phyloP scores from a whole-genome alignment of 225 moss, liverwort and hornwort species.

The Pseudisothecium myosuroides region DNA sequence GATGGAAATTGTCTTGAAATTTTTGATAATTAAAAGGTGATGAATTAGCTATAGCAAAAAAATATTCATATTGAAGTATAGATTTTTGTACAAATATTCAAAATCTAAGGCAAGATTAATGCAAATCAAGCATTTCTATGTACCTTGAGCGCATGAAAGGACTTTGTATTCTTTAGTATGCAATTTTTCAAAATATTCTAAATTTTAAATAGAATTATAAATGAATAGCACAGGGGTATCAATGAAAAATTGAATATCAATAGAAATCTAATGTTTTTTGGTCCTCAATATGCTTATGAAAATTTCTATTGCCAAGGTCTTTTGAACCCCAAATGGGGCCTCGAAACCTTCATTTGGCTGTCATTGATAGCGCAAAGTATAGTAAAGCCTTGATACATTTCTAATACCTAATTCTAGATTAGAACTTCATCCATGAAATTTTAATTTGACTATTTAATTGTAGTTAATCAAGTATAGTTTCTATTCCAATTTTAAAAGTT shows the following conservation, averaged over 20 bases:
- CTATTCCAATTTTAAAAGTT: background rate
- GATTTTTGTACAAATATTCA: background rate
- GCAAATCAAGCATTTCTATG: background rate
- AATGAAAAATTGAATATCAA: background rate
- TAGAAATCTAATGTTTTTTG: background rate
- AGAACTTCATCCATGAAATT: background rate
- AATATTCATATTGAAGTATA: no score
- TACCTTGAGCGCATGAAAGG: rapidly evolving
- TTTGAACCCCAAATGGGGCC: rapidly evolving
- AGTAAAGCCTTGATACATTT: rapidly evolving
- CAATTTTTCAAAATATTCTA: background rate
- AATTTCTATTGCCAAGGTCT: background rate
- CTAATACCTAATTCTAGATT: background rate
- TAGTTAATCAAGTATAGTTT: background rate
- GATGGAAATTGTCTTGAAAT: no score
- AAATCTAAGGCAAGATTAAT: rapidly evolving
- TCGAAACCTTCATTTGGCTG: rapidly evolving
- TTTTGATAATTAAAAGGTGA: no score
- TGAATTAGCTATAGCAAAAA: no score
- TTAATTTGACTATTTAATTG: background rate
- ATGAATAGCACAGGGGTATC: background rate
- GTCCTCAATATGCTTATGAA: rapidly evolving
- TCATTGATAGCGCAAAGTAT: rapidly evolving
- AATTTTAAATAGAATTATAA: rapidly evolving
- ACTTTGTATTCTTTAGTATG: background rate